These are phyloP conservation scores for Aeschynomene evenia DNA, from an alignment of 306 rosid genomes.

Conservation along the genomic window DNA sequence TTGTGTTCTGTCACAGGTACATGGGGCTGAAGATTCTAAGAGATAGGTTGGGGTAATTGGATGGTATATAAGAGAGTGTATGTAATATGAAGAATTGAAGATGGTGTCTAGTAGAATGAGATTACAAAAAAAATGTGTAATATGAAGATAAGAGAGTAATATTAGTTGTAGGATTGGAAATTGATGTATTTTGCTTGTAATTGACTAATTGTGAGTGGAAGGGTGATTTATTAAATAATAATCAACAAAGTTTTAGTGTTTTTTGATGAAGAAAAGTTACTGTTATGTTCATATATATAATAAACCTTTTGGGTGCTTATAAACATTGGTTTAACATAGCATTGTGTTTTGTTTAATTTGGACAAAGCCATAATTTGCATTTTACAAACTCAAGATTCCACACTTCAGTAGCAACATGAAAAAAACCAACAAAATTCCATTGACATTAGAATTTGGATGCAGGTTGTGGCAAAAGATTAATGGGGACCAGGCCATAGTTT, in stretches of 20 bases:
- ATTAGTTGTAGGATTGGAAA: slow-evolving; percentile 27
- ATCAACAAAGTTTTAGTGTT: slow-evolving; percentile 22
- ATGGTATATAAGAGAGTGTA: slow-evolving; percentile 45
- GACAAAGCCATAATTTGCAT: background rate
- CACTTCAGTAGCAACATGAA: slow-evolving; percentile 1
- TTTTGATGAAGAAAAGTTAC: background rate
- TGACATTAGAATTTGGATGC: background rate
- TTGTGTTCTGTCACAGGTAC: slow-evolving; percentile 54
- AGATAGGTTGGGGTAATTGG: slow-evolving; percentile 56
- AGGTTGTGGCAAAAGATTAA: slow-evolving; percentile 21
- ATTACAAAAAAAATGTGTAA: background rate
- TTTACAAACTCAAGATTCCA: background rate
- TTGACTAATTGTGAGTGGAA: slow-evolving; percentile 39
- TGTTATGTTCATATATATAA: background rate
- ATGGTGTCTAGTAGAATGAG: background rate
- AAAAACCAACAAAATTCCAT: background rate
- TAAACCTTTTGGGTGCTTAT: background rate
- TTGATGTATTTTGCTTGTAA: slow-evolving; percentile 26
- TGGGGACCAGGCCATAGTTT: slow-evolving; percentile 52
- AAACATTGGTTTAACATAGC: too few species aligned
- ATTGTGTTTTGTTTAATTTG: too few species aligned
- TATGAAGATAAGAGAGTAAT: slow-evolving; percentile 24
- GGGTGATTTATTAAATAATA: slow-evolving; percentile 20
- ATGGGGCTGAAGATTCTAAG: slow-evolving; percentile 74
- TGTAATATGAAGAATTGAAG: background rate